Evolutionary conservation across 306 rosid species (phyloP).

Genomic region (Hippophae rhamnoides): DNA sequence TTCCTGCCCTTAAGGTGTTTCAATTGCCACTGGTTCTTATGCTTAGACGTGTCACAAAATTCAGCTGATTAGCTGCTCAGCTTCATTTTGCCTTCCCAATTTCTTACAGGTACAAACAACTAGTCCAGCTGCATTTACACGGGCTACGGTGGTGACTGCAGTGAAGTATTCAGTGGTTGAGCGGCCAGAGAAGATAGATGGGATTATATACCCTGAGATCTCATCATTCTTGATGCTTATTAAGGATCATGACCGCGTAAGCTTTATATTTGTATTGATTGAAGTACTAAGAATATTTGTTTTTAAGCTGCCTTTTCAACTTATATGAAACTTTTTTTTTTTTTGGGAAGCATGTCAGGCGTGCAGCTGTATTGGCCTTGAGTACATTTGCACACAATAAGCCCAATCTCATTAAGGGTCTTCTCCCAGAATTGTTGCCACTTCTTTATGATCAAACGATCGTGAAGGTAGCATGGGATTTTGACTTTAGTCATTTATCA

Average conservation of each 20-base stretch:
- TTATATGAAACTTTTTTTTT: too few species aligned
- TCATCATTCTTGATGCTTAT: slow-evolving; percentile 95
- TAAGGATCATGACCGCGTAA: slow-evolving; percentile 85
- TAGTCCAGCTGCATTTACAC: slow-evolving; percentile 89
- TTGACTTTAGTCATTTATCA: background rate
- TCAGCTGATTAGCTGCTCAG: slow-evolving; percentile 15
- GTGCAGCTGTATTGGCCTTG: slow-evolving; percentile 97
- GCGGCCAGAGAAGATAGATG: slow-evolving; percentile 96
- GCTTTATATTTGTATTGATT: slow-evolving; percentile 16
- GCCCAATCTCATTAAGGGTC: slow-evolving; percentile 89
- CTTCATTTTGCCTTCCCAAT: slow-evolving; percentile 13
- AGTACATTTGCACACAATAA: slow-evolving; percentile 98
- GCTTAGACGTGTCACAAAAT: slow-evolving; percentile 14
- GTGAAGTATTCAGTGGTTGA: slow-evolving; percentile 96
- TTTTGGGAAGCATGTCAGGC: slow-evolving; percentile 78
- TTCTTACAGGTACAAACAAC: slow-evolving; percentile 62
- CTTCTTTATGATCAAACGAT: slow-evolving; percentile 97
- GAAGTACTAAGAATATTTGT: background rate
- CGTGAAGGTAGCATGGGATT: slow-evolving; percentile 56
- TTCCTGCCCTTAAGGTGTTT: slow-evolving; percentile 94
- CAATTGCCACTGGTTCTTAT: slow-evolving; percentile 1
- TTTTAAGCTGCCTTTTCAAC: slow-evolving; percentile 11
- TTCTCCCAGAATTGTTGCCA: slow-evolving; percentile 88
- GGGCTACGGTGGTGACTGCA: slow-evolving; percentile 98
- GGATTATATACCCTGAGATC: slow-evolving; percentile 83